Percentiles rank a stretch among this genome's conserved stretches.
phyloP scores from a whole-genome alignment of 2,329 filamentous ascomycete species.

The Didymella arachidicola region DNA sequence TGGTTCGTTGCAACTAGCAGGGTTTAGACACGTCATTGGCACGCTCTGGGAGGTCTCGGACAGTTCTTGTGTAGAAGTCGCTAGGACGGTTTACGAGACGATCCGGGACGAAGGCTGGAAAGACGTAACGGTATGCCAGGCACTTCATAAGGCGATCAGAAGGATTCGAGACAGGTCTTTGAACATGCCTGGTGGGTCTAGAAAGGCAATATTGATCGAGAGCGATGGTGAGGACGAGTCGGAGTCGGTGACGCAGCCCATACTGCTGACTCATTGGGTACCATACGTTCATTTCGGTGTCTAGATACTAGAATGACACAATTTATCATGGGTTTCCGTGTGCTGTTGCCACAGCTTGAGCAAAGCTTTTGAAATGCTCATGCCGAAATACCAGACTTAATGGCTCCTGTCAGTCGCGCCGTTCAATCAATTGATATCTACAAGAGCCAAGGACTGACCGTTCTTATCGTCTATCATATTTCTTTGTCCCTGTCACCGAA shows the following conservation, averaged over 20 bases:
- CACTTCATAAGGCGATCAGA: constrained; percentile 18
- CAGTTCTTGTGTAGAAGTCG: constrained; percentile 41
- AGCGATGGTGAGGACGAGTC: not conserved
- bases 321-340: too few species aligned
- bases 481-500: too few species aligned
- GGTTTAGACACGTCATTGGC: constrained; percentile 49
- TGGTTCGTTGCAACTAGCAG: constrained; percentile 46
- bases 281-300: constrained; percentile 3
- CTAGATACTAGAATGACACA: not conserved
- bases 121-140: constrained; percentile 13
- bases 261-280: not conserved
- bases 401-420: too few species aligned
- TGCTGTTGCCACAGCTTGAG: too few species aligned
- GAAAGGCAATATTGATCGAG: not conserved
- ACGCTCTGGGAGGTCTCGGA: constrained; percentile 54
- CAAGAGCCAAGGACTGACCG: too few species aligned
- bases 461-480: too few species aligned
- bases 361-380: too few species aligned
- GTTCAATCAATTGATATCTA: too few species aligned
- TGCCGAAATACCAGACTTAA: too few species aligned
- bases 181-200: not conserved
- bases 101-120: constrained; percentile 15
- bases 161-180: not conserved
- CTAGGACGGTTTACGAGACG: constrained; percentile 37
- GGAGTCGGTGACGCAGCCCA: not conserved